These are phyloP conservation scores for Trichosporon asahii DNA, from an alignment of 1,284 basidiomycete species.

Conservation along the genomic window DNA sequence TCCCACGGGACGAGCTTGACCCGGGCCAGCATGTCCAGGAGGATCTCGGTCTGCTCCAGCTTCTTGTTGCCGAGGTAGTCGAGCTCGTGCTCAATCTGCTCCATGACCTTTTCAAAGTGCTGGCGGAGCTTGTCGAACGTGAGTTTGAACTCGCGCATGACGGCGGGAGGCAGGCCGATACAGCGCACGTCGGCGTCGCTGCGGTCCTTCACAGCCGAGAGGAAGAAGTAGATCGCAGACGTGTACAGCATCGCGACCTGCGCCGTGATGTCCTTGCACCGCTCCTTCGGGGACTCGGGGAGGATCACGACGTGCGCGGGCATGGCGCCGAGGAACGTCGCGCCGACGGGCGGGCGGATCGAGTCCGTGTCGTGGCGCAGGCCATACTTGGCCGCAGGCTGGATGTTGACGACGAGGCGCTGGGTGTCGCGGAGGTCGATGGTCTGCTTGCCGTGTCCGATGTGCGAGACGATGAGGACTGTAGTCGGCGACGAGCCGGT, in stretches of 20 bases:
- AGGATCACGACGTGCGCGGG: neutral
- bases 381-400: neutral
- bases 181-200: neutral
- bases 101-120: conserved; percentile 3
- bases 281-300: neutral
- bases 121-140: conserved; percentile 1
- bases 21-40: neutral
- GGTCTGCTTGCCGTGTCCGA: neutral
- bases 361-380: neutral
- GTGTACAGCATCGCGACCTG: neutral
- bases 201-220: neutral
- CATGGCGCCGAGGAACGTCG: neutral
- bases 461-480: neutral
- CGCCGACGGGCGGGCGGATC: neutral
- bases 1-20: conserved; percentile 4
- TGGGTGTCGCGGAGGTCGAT: neutral
- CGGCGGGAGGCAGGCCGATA: neutral
- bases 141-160: neutral
- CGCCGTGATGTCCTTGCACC: neutral
- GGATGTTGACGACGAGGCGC: neutral
- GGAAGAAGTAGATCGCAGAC: neutral
- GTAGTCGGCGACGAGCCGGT: neutral
- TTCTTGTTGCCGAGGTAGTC: neutral
- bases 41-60: neutral
- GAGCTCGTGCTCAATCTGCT: conserved; percentile 4